Evolutionary conservation across 345 rosid species (phyloP), one percentile per base, ranked within the genome.

Genomic region (Sisymbrium altissimum): DNA sequence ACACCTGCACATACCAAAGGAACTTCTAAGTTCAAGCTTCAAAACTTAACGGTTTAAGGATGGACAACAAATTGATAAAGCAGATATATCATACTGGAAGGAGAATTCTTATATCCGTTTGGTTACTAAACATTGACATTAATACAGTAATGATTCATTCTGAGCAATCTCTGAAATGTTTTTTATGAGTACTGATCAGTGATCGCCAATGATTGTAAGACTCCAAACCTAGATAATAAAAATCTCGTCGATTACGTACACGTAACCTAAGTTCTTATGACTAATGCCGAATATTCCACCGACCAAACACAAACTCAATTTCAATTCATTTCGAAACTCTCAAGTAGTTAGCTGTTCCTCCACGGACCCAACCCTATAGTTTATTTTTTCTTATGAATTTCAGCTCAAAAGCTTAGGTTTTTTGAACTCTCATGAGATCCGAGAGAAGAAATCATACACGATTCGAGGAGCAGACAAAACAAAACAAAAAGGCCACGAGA

Each of bases 1-100:
- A 72, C 75, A 73, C 87, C 99, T 94, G 72, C 79, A 84, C 56
- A 29, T 52, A 41, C 76, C 73, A 73, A 60, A 52, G 41, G 10
- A 71, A 27, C 30, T 46, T 49, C 4, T 29, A 30, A 64, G 7
- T 13, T 48, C 56, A 30, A 73, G 2, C 40, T 71, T 43, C 10
- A 36, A 71, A 71, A 35, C 44, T 53, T 61, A 43, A 9, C 38
- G 38, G 2, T 6, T 64, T 15, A 39, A 66, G 11, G 64, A 68
- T 52, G 52, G 13, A 68, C 19, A 50, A 36, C 4, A 4, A 60
- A 41, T 17, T 67, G 36, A 59, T 17, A 25, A 46, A 46, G 23
- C 36, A 55, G 15, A 21, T 11, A 19, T 44, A 58, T 5, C 1
- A 6, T 18, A 80, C 57, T 33, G 7, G 0, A 63, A 66, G 23